Base-by-base conservation (phyloP, 2,329 filamentous ascomycete genomes). In the Raffaelea albimanens region DNA sequence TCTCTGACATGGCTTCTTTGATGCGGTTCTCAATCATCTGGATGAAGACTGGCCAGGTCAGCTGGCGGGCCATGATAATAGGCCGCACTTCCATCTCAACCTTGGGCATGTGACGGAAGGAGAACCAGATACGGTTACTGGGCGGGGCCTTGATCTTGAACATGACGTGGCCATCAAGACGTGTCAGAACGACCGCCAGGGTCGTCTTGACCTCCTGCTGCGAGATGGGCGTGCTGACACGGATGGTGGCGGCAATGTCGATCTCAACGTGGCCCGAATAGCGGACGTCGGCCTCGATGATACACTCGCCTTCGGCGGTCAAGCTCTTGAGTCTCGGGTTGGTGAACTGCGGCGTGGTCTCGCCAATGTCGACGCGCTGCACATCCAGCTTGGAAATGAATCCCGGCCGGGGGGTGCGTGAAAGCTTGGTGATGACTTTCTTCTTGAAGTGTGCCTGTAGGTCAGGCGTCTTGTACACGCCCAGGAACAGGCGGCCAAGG, bases 381-480 rank as follows among this genome's bases (percentile, higher is more conserved):
- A 97, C 77, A n/a, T 77, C 76, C 49, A 98, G 83, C 55, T 84
- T 83, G 18, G 87, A 89, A 49, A 98, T 82, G 58, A 97, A 95
- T 2, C 83, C 83, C 0, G 93, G 93, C 56, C 90, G 90, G 57
- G 94, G 93, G 22, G 95, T 91, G 31, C 93, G 80, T 1, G 90
- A 83, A 47, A 98, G 95, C 70, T 98, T 98, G 67, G 95, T 96
- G 20, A 87, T 89, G 53, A 98, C 85, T 66, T 95, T 96, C 50
- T 80, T 79, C 50, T 83, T 78, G 45, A 98, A 80, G 48, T 87
- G 79, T 40, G 83, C 76, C 60, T 95, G 86, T 16, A 96, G 67
- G 51, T 94, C 82, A 9, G 80, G 73, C 0, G 91, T 97, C 59
- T 85, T 86, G 67, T 97, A 91, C 22, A 97, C 60, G 14, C 84